Evolutionary conservation across 1,284 basidiomycete genomes (phyloP), one percentile per base, ranked within the genome.

Genomic region (Mycosarcoma mackinlayi): DNA sequence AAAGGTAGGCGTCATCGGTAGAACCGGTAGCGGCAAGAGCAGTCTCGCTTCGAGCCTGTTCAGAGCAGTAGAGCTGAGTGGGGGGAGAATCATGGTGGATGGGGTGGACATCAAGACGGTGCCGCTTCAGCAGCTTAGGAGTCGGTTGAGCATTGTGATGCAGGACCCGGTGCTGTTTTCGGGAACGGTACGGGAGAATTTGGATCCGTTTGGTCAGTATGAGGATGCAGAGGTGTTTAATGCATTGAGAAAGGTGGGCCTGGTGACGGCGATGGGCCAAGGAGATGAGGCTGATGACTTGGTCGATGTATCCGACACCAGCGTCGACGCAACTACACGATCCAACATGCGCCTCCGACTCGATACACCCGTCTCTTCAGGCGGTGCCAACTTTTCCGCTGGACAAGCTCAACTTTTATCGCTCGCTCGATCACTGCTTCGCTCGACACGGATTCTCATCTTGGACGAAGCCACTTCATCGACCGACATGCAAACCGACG

Each of bases 121-220:
- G 9, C 48, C 47, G 8, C 39, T 66, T 25, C 68, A 77, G 41
- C 72, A 76, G 27, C 49, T 77, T 63, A 82, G 85, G 14, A 82
- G 81, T 2, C 69, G 83, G 6, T 82, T 85, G 44, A 84, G 84
- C 3, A 84, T 85, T 48, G 85, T 86, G 24, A 84, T 85, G 3
- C 85, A 86, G 75, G 85, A 93, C 65, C 90, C 92, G 2, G 89
- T 92, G 0, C 85, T 95, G 3, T 95, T 96, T 85, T 91, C 90
- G 0, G 92, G 93, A 0, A 93, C 91, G 0, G 84, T 95, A 23
- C 86, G 92, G 18, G 90, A 92, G 19, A 94, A 94, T 71, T 83
- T 95, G 4, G 93, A 96, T 84, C 93, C 92, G 0, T 94, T 93
- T 85, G 84, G 86, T 45, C 92, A 94, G 73, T 89, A 94, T 75